These are phyloP conservation scores for Sporodiniella umbellata DNA, from an alignment of 371 early-diverging fungal species.

Conservation along the genomic window DNA sequence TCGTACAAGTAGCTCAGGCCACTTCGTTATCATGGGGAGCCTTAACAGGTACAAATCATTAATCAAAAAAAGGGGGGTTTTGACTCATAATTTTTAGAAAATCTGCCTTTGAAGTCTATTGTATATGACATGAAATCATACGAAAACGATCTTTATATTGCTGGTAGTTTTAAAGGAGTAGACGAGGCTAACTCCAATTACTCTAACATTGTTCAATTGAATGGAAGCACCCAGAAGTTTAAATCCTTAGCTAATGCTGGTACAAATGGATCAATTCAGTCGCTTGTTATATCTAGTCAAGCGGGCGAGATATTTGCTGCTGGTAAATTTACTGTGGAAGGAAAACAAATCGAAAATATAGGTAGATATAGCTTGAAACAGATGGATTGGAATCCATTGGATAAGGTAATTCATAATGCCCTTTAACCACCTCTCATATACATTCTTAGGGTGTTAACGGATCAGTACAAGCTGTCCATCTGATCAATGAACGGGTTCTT, in stretches of 20 bases:
- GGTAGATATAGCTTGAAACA: conserved; percentile 17
- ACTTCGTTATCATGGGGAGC: conserved; percentile 18
- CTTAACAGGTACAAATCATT: conserved; percentile 15
- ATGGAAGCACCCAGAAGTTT: conserved; percentile 11
- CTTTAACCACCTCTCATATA: too few species aligned
- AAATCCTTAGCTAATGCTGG: conserved; percentile 18
- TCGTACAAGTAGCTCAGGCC: conserved; percentile 3
- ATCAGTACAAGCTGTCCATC: conserved; percentile 10
- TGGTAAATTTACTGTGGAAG: conserved; percentile 23
- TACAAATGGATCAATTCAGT: conserved; percentile 23
- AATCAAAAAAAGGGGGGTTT: not conserved
- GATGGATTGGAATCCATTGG: conserved; percentile 24
- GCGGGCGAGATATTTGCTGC: conserved; percentile 35
- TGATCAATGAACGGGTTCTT: conserved; percentile 14
- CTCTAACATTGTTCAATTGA: conserved; percentile 27
- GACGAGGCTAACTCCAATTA: conserved; percentile 17
- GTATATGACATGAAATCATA: conserved; percentile 35
- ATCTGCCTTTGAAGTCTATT: conserved; percentile 36
- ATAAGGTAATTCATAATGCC: too few species aligned
- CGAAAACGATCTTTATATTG: conserved; percentile 30
- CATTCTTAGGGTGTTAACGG: conserved; percentile 37
- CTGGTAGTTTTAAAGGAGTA: conserved; percentile 27
- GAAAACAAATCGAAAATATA: conserved; percentile 18
- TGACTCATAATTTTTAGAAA: conserved; percentile 16
- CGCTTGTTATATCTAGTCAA: conserved; percentile 3